Evolutionary conservation across 2,329 filamentous ascomycete species (phyloP), one percentile per base, ranked within the genome.

Genomic region (Pestalotiopsis fici): DNA sequence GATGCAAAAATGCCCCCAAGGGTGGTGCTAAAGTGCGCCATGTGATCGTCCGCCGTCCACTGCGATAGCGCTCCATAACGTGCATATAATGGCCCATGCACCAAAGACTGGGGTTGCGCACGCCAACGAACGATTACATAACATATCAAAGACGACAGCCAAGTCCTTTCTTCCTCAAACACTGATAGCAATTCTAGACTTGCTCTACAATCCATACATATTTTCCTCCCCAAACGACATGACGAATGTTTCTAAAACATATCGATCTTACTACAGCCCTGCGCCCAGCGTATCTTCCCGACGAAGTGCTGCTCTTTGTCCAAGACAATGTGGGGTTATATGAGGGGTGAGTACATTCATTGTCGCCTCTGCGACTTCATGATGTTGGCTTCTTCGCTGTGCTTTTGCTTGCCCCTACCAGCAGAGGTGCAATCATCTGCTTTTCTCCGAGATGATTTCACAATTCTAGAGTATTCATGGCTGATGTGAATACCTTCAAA

Each of bases 251-350:
- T 88, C 87, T 98, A 86, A 95, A 97, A 87, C 90, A 92, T 75
- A 88, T 98, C 80, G 95, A 99, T 83, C 89, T 99, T 76, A 99
- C 96, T 67, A 97, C 95, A 83, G 96, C 96, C 78, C 88, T 98
- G 78, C 93, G 96, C 86, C 96, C 96, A 75, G 92, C 91, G 69
- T 92, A 98, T 78, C 88, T 97, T 72, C 92, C 94, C 76, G 96
- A 98, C 85, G 96, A 99, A 87, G 92, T 93, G 73, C 86, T 98
- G 65, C 87, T 99, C 68, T 98, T 97, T 82, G 95, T 99, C 67
- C 95, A 98, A 83, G 95, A 98, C 86, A 95, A 94, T 79, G 95
- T 99, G 75, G 96, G 96, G 73, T 86, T 99, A 69, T 99, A 99
- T 83, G 94, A 98, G 86, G 96, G 96, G 94, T 97, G 86, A 82